Evolutionary conservation across 2,329 filamentous ascomycete species (phyloP).

Genomic region (Clarireedia monteithiana): DNA sequence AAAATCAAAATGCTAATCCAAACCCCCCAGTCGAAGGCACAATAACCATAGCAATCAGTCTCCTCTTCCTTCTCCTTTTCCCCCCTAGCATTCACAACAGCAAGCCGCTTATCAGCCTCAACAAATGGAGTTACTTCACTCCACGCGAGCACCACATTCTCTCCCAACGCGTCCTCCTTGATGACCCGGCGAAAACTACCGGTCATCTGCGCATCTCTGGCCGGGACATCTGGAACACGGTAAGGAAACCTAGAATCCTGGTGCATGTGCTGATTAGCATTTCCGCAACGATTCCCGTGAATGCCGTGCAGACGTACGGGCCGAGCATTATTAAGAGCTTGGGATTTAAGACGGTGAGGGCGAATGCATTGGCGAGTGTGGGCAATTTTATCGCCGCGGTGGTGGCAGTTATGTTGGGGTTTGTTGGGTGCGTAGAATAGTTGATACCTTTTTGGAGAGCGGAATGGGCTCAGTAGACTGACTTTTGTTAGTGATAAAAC

Average conservation of each 20-base stretch:
- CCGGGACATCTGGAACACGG: slow-evolving; percentile 1
- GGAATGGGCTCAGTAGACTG: too few relatives aligned
- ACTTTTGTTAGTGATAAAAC: slow-evolving; percentile 22
- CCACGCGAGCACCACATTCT: slow-evolving; percentile 36
- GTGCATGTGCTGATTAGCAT: slow-evolving; percentile 25
- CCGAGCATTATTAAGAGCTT: slow-evolving; percentile 27
- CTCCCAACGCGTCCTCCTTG: slow-evolving; percentile 33
- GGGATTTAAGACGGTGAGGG: slow-evolving; percentile 22
- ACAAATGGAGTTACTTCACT: slow-evolving; percentile 37
- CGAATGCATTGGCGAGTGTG: slow-evolving; percentile 26
- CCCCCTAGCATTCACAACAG: slow-evolving; percentile 32
- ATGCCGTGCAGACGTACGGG: slow-evolving; percentile 24
- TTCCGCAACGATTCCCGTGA: slow-evolving; percentile 8
- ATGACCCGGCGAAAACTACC: slow-evolving; percentile 35
- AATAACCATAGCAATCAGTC: slow-evolving; percentile 34
- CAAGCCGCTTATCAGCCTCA: slow-evolving; percentile 30
- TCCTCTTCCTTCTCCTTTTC: slow-evolving; percentile 33
- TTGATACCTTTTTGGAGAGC: too few relatives aligned
- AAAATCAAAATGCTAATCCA: not conserved
- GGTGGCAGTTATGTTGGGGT: slow-evolving; percentile 4
- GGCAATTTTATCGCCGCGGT: slow-evolving; percentile 9
- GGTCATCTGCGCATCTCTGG: slow-evolving; percentile 30
- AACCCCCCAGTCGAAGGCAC: slow-evolving; percentile 26
- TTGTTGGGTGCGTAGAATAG: not conserved
- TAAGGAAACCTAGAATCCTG: slow-evolving; percentile 5